phyloP scores from a whole-genome alignment of 2,329 filamentous ascomycete genomes.

The Aureobasidium musti region DNA sequence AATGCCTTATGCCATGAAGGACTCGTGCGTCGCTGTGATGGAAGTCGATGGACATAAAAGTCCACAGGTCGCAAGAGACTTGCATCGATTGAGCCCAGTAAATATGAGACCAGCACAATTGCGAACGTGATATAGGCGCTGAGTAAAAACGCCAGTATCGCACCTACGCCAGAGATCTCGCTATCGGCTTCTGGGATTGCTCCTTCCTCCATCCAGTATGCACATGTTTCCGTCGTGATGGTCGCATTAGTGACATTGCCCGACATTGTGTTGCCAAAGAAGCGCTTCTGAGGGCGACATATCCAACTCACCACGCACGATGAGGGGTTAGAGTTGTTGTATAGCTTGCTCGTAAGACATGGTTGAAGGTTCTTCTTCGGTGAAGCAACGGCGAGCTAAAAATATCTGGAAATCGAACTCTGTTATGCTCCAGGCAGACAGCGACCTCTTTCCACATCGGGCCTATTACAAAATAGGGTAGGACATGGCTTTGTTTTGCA shows the following conservation, averaged over 20 bases:
- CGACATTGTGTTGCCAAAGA: background rate
- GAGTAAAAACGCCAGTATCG: conserved; percentile 34
- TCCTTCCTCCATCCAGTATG: conserved; percentile 2
- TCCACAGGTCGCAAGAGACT: conserved; percentile 1
- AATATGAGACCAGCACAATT: conserved; percentile 32
- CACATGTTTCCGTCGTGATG: background rate
- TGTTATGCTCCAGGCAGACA: background rate
- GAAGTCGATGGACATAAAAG: background rate
- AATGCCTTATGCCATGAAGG: conserved; percentile 14
- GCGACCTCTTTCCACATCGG: background rate
- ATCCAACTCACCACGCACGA: background rate
- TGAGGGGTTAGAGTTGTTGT: background rate
- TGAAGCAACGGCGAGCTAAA: background rate
- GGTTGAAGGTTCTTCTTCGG: conserved; percentile 22
- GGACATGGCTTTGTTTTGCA: background rate
- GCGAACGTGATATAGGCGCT: conserved; percentile 34
- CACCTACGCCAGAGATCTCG: conserved; percentile 35
- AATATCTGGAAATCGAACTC: background rate
- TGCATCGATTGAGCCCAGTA: conserved; percentile 8
- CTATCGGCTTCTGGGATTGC: conserved; percentile 31
- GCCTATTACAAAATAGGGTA: background rate
- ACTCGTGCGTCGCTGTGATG: conserved; percentile 13
- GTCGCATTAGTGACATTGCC: background rate
- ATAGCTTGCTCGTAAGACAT: background rate
- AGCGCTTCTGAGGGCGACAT: no score